Percentiles rank a stretch among this genome's conserved stretches.
phyloP scores from a whole-genome alignment of 192 early-diverging fungal genomes.

The Globomyces pollinis-pini region DNA sequence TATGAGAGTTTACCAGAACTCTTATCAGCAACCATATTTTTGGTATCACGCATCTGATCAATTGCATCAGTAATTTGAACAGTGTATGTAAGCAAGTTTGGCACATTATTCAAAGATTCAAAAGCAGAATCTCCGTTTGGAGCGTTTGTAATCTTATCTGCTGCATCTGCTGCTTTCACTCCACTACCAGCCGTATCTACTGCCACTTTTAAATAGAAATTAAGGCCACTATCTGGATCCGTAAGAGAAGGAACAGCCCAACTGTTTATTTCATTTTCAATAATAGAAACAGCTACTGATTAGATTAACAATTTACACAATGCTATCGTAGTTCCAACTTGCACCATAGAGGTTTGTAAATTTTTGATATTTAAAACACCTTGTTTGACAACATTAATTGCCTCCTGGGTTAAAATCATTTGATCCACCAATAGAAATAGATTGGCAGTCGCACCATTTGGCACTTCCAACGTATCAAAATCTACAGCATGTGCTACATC shows the following conservation, averaged over 20 bases:
- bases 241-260: no score
- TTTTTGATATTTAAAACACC: not conserved
- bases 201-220: no score
- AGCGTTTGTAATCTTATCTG: not conserved
- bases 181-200: no score
- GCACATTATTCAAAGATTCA: not conserved
- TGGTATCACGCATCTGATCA: no score
- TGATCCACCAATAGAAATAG: not conserved
- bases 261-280: no score
- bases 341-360: not conserved
- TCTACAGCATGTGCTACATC: not conserved
- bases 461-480: not conserved
- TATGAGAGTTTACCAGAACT: no score
- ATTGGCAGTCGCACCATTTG: not conserved
- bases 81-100: not conserved
- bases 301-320: not conserved
- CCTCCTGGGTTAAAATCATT: not conserved
- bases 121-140: not conserved
- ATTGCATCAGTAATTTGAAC: no score
- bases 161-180: not conserved
- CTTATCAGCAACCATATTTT: no score
- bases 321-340: not conserved
- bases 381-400: not conserved
- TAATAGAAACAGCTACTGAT: no score
- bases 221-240: no score